phyloP scores from a whole-genome alignment of 78 protist genomes.

The Dictyostelium citrinum region DNA sequence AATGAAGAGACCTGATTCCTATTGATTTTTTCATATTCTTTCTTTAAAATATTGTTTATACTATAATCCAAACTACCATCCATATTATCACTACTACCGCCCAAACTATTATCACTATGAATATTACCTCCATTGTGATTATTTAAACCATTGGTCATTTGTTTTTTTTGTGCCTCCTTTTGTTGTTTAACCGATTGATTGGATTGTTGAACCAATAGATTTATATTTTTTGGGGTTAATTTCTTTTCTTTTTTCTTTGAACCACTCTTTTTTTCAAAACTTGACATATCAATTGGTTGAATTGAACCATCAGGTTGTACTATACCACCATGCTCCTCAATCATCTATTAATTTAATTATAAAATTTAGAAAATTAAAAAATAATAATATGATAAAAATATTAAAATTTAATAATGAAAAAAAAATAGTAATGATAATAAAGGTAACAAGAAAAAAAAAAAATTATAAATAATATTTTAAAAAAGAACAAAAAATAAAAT shows the following conservation, averaged over 20 bases:
- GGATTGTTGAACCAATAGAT: slow-evolving; percentile 2
- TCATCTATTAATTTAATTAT: neutral
- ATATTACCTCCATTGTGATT: neutral
- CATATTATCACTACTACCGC: neutral
- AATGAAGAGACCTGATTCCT: neutral
- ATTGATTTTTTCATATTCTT: neutral
- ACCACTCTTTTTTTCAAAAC: neutral
- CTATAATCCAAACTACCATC: neutral
- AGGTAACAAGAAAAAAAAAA: neutral
- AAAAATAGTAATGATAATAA: neutral
- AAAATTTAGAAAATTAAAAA: neutral
- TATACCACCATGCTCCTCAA: slow-evolving; percentile 6
- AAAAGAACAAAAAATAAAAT: neutral
- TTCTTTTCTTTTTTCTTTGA: slow-evolving; percentile 21
- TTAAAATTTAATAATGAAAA: neutral
- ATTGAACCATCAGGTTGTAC: neutral
- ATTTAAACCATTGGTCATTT: neutral
- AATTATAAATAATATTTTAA: neutral
- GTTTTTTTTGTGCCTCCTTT: neutral
- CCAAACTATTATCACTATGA: neutral
- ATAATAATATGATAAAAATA: neutral
- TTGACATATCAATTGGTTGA: slow-evolving; percentile 12
- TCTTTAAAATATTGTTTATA: slow-evolving; percentile 8
- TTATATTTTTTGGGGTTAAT: neutral
- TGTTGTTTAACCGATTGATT: neutral